Evolutionary conservation across 345 rosid species (phyloP).

Genomic region (Lepidium africanum): DNA sequence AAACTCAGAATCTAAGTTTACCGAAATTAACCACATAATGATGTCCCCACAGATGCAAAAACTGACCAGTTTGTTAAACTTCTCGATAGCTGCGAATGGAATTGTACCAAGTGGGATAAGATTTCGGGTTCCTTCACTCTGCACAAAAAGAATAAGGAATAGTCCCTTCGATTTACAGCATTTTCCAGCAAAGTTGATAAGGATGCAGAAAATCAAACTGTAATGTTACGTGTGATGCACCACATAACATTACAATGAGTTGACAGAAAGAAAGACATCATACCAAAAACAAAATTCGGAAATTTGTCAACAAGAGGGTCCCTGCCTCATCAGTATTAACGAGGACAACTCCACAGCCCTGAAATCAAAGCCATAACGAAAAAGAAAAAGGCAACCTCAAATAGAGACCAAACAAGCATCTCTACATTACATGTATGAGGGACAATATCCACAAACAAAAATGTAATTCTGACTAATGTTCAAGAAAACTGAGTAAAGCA

Average conservation of each 20-base stretch:
- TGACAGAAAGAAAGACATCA: conserved; percentile 21
- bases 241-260: background rate
- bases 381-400: background rate
- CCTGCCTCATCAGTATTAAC: conserved; percentile 81
- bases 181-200: background rate
- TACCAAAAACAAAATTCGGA: conserved; percentile 89
- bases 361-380: conserved; percentile 27
- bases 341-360: conserved; percentile 84
- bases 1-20: conserved; percentile 2
- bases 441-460: background rate
- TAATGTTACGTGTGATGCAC: conserved; percentile 1
- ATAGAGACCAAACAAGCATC: background rate
- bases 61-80: conserved; percentile 78
- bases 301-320: conserved; percentile 77
- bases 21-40: conserved; percentile 1
- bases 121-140: conserved; percentile 81
- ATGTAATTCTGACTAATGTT: background rate
- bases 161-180: background rate
- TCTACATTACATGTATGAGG: background rate
- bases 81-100: conserved; percentile 83
- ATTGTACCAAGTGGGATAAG: conserved; percentile 74
- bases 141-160: conserved; percentile 16
- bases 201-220: background rate
- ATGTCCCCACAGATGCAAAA: background rate
- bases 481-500: background rate